Conservation (phyloP, 768 basidiomycete genomes). For the Mycena kentingensis region DNA sequence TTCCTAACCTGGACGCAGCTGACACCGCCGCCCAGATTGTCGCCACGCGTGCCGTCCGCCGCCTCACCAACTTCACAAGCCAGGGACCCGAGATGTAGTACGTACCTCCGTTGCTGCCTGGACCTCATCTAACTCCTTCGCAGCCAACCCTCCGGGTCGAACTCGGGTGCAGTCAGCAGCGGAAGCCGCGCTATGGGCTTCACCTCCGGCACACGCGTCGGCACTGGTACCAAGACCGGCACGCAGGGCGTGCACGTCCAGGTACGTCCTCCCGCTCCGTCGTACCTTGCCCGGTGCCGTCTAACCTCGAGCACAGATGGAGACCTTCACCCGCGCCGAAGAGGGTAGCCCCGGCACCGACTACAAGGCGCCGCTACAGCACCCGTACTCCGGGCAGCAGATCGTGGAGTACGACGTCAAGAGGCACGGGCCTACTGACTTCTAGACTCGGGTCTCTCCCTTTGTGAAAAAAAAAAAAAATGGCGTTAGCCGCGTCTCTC, state of each 20-base stretch:
- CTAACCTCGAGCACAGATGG: conserved; percentile 42
- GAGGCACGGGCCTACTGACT: too few relatives aligned
- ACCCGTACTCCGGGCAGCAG: conserved; percentile 13
- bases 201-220: conserved; percentile 24
- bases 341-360: conserved; percentile 27
- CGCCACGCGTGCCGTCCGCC: conserved; percentile 61
- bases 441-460: too few relatives aligned
- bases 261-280: conserved; percentile 27
- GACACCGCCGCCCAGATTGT: conserved; percentile 45
- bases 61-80: conserved; percentile 53
- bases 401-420: conserved; percentile 36
- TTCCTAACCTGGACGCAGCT: neutral
- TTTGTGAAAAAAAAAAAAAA: too few relatives aligned
- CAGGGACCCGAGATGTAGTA: conserved; percentile 49
- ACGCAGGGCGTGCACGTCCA: conserved; percentile 48
- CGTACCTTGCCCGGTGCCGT: neutral
- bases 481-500: too few relatives aligned
- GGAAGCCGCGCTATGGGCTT: conserved; percentile 26
- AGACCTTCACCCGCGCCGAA: conserved; percentile 47
- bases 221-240: conserved; percentile 18
- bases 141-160: conserved; percentile 29
- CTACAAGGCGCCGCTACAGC: conserved; percentile 30
- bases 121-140: neutral
- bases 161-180: conserved; percentile 27
- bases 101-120: conserved; percentile 17